Evolutionary conservation across 805 yeast genomes (phyloP), one percentile per base, ranked within the genome.

Genomic region (Metschnikowia similis): DNA sequence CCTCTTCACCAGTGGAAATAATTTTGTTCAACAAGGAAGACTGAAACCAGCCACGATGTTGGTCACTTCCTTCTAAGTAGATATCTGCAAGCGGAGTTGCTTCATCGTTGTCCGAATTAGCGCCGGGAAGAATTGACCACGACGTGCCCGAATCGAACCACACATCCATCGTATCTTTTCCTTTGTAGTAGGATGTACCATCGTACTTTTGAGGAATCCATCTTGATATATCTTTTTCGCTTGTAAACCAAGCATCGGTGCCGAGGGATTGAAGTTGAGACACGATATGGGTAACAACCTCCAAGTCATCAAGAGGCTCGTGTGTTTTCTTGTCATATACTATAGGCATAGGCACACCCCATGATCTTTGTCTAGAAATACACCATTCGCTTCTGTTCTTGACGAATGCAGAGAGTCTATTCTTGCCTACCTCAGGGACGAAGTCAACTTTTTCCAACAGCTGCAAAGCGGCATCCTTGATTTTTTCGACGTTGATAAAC

Each of bases 11-110:
- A 1, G 75, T 69, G 1, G 72, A 69, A n/a, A 73, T 71, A 21
- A 89, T 78, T 60, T 83, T 87, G 26, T 95, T 90, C 50, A 94
- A 71, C 28, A 94, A 69, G 1, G 97, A 89, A 31, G 96, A 88
- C 70, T 94, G 99, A 65, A 94, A 94, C 99, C 99, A 94, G 1
- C 99, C 99, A 52, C 99, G 80, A 63, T 94, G 99, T 66, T 94
- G 99, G 63, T 94, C 99, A n/a, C 91, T 82, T 2, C 99, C 99
- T 72, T 94, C 99, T 11, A 92, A 66, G 62, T 89, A 92, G n/a
- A 89, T 77, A 66, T 91, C 95, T 0, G 95, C 85, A 39, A 65
- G 53, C 5, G 68, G 69, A n/a, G 49, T 40, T 9, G 41, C 45
- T 43, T 28, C 34, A 16, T 27, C 13, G 14, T 27, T 27, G 26